Percentiles rank a stretch among this genome's conserved stretches.
Conservation (phyloP, 1,139 yeast species). For the Ogataea hybrid region DNA sequence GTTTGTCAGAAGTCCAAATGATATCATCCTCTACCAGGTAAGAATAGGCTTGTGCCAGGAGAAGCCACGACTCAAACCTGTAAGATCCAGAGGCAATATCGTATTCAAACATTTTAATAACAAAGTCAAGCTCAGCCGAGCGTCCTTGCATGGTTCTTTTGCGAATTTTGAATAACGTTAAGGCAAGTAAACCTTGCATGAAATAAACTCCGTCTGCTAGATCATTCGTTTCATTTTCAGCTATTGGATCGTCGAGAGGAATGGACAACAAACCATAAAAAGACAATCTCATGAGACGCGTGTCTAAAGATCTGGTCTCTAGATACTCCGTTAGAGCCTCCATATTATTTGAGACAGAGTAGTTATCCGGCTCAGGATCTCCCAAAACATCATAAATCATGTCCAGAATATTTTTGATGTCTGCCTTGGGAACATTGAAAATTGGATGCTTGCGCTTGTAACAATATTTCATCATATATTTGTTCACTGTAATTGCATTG, state of each 20-base stretch:
- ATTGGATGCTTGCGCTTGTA: constrained; percentile 58
- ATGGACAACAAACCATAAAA: constrained; percentile 54
- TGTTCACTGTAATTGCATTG: constrained; percentile 58
- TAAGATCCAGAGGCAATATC: constrained; percentile 68
- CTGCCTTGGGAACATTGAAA: constrained; percentile 56
- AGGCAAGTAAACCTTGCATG: constrained; percentile 65
- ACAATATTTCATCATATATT: constrained; percentile 62
- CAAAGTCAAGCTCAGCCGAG: constrained; percentile 75
- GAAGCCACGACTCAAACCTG: constrained; percentile 83
- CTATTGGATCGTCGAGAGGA: constrained; percentile 38
- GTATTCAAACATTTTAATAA: constrained; percentile 58
- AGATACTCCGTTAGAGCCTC: constrained; percentile 50
- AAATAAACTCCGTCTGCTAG: constrained; percentile 62
- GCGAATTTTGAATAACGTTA: constrained; percentile 63
- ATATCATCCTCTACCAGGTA: constrained; percentile 83
- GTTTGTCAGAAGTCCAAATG: constrained; percentile 86
- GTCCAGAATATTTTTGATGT: constrained; percentile 71
- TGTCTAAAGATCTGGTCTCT: constrained; percentile 45
- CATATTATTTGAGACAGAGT: constrained; percentile 41
- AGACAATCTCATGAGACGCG: constrained; percentile 50
- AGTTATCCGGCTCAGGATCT: constrained; percentile 46
- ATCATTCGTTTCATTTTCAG: constrained; percentile 35
- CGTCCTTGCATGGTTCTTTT: constrained; percentile 78
- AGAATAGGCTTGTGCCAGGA: constrained; percentile 79
- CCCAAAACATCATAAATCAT: constrained; percentile 72